Percentiles rank a stretch among this genome's conserved stretches.
phyloP scores from a whole-genome alignment of 345 rosid genomes.

The Populus tremula region DNA sequence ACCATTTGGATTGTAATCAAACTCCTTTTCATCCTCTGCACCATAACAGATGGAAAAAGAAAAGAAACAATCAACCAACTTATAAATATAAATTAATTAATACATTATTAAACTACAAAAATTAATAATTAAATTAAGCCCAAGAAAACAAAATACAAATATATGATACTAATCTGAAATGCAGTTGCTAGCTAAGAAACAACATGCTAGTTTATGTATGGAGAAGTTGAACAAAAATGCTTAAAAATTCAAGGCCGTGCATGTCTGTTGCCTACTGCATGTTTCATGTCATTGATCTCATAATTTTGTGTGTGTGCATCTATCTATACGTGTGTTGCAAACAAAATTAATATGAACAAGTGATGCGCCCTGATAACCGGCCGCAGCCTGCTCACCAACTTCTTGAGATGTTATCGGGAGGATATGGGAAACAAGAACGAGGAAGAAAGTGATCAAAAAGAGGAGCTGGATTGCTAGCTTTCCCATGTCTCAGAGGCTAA shows the following conservation, averaged over 20 bases:
- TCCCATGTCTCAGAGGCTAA: slow-evolving; percentile 16
- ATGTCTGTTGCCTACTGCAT: neutral
- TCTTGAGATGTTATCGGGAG: slow-evolving; percentile 29
- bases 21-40: slow-evolving; percentile 69
- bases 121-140: neutral
- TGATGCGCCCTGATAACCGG: too few relatives aligned
- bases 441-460: slow-evolving; percentile 16
- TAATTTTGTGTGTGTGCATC: too few relatives aligned
- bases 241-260: neutral
- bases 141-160: neutral
- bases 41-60: neutral
- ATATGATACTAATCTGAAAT: neutral
- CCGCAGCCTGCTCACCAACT: slow-evolving; percentile 35
- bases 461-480: slow-evolving; percentile 21
- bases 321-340: neutral
- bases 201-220: neutral
- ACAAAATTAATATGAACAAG: neutral
- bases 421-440: slow-evolving; percentile 18
- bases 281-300: too few relatives aligned
- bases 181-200: neutral
- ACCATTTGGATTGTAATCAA: slow-evolving; percentile 36
- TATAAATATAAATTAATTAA: neutral
- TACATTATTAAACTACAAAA: neutral
- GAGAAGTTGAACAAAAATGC: neutral
- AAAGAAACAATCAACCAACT: neutral